Conservation (phyloP, 257 asterid species). For the Thymus mandschuricus region DNA sequence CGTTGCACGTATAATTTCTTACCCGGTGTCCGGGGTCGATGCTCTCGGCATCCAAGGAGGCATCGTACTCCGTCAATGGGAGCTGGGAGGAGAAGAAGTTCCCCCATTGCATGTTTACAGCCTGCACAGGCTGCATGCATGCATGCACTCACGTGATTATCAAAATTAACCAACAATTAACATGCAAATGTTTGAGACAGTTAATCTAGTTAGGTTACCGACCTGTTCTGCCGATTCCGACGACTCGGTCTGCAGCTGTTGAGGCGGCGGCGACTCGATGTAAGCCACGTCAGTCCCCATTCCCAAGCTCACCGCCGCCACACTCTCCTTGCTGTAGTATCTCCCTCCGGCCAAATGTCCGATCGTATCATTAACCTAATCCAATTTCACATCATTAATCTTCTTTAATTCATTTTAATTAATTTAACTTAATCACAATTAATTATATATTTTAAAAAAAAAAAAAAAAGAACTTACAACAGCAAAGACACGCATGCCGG, state of each 20-base stretch:
- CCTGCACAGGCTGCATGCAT: constrained; percentile 41
- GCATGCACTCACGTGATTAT: too few species aligned
- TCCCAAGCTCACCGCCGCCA: constrained; percentile 73
- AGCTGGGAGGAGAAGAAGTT: constrained; percentile 63
- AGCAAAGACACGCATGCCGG: constrained; percentile 59
- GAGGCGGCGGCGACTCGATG: constrained; percentile 50
- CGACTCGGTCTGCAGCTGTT: constrained; percentile 36
- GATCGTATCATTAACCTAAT: constrained; percentile 48
- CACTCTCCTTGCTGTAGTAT: constrained; percentile 67
- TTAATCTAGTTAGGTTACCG: not conserved
- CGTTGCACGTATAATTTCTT: constrained; percentile 26
- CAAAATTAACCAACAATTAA: too few species aligned
- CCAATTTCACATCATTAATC: too few species aligned
- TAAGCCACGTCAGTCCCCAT: constrained; percentile 72
- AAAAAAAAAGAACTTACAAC: constrained; percentile 43
- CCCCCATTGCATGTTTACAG: constrained; percentile 74
- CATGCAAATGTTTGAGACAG: too few species aligned
- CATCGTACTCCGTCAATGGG: constrained; percentile 71
- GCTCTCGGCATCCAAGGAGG: constrained; percentile 60
- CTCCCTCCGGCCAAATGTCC: constrained; percentile 88
- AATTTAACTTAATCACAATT: not conserved
- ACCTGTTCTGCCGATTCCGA: constrained; percentile 60
- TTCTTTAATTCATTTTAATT: too few species aligned
- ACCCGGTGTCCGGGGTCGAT: constrained; percentile 49
- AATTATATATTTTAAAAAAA: not conserved